Percentiles rank a stretch among this genome's conserved stretches.
Evolutionary conservation across 768 basidiomycete species (phyloP).

Genomic region (Glaciozyma antarctica): DNA sequence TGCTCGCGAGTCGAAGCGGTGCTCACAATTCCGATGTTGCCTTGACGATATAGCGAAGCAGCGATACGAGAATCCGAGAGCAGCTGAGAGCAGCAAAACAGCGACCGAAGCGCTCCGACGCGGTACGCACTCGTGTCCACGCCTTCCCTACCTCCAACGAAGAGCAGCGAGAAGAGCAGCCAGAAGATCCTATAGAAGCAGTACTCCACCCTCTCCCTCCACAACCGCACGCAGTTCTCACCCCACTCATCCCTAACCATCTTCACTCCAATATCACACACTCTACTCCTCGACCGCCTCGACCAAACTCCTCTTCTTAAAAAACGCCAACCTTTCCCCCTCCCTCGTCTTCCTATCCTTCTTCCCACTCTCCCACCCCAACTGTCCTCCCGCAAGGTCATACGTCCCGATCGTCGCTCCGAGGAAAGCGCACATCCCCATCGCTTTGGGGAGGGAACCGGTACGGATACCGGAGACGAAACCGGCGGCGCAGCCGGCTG

Average conservation of each 20-base stretch:
- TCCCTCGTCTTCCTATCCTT: slow-evolving; percentile 21
- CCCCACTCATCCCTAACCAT: neutral
- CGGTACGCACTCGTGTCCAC: too few species aligned
- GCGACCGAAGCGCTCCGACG: too few species aligned
- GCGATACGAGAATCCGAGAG: too few species aligned
- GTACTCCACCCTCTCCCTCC: too few species aligned
- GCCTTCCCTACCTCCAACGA: too few species aligned
- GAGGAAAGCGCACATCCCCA: slow-evolving; percentile 40
- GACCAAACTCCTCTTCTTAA: slow-evolving; percentile 15
- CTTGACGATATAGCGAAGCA: too few species aligned
- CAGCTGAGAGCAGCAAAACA: too few species aligned
- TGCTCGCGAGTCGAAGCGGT: too few species aligned
- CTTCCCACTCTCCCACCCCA: slow-evolving; percentile 36
- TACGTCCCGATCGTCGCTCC: slow-evolving; percentile 72
- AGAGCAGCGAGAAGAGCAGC: too few species aligned
- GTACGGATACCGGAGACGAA: slow-evolving; percentile 62
- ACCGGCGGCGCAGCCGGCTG: slow-evolving; percentile 85
- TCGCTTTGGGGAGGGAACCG: slow-evolving; percentile 25
- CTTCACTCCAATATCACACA: neutral
- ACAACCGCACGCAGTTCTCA: too few species aligned
- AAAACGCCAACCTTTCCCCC: slow-evolving; percentile 24
- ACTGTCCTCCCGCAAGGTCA: slow-evolving; percentile 60
- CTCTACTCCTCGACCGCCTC: neutral
- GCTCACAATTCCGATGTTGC: too few species aligned
- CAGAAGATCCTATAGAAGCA: too few species aligned